phyloP scores from a whole-genome alignment of 495 filamentous ascomycete species.

The Chaetomium fimeti region DNA sequence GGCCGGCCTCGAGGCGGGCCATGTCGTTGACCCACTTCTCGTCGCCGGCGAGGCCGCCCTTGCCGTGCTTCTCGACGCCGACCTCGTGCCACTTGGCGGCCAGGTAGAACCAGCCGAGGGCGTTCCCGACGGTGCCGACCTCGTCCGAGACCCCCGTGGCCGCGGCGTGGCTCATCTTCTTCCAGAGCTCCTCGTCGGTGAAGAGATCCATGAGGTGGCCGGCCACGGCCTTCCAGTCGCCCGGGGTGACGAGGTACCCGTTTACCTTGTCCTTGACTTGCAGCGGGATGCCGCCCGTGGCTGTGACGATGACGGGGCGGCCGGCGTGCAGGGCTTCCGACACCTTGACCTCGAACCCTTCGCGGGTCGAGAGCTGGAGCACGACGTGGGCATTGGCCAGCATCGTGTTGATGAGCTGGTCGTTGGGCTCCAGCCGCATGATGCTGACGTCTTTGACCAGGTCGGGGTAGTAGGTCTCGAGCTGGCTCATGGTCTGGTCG shows the following conservation, averaged over 20 bases:
- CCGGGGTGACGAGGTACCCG: slow-evolving; percentile 73
- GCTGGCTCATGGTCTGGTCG: slow-evolving; percentile 64
- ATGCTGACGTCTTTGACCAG: slow-evolving; percentile 62
- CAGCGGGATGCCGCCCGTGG: slow-evolving; percentile 77
- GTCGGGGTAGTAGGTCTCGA: slow-evolving; percentile 57
- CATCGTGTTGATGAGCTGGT: slow-evolving; percentile 80
- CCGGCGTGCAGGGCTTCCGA: slow-evolving; percentile 85
- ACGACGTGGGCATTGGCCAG: slow-evolving; percentile 70
- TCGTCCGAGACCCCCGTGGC: slow-evolving; percentile 70
- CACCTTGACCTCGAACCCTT: slow-evolving; percentile 90
- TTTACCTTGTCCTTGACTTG: slow-evolving; percentile 72
- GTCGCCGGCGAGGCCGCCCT: slow-evolving; percentile 43
- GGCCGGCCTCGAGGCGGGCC: slow-evolving; percentile 65
- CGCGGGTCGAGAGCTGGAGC: slow-evolving; percentile 76
- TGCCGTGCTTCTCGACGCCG: slow-evolving; percentile 39
- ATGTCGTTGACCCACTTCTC: slow-evolving; percentile 75
- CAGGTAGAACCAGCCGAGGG: slow-evolving; percentile 74
- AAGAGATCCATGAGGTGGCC: slow-evolving; percentile 66
- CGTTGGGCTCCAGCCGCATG: slow-evolving; percentile 73
- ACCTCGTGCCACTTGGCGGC: slow-evolving; percentile 58
- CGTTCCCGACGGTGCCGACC: slow-evolving; percentile 79
- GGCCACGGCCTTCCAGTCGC: slow-evolving; percentile 71
- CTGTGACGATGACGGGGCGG: slow-evolving; percentile 75
- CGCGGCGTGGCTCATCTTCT: slow-evolving; percentile 67
- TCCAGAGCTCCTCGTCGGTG: slow-evolving; percentile 62